These are phyloP conservation scores for Lanmaoa rubissima DNA, from an alignment of 768 basidiomycete genomes.

Conservation along the genomic window DNA sequence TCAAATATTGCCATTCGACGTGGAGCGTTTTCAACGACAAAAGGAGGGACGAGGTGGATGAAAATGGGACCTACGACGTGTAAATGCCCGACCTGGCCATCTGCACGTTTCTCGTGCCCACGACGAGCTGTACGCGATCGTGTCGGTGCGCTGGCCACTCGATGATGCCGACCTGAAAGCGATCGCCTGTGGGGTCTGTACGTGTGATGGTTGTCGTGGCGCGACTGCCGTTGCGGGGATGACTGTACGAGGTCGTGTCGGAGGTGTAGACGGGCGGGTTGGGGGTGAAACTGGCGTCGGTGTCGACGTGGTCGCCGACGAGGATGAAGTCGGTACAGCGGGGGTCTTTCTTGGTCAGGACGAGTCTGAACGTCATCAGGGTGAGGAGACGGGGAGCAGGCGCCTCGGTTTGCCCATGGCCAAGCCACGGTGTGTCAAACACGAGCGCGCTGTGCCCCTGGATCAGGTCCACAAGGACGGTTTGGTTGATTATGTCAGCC, in stretches of 20 bases:
- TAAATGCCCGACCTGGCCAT: constrained; percentile 24
- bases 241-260: constrained; percentile 14
- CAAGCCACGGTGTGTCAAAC: background rate
- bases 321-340: constrained; percentile 25
- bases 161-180: constrained; percentile 28
- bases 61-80: constrained; percentile 19
- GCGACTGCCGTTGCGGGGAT: constrained; percentile 6
- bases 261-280: constrained; percentile 12
- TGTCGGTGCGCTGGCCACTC: constrained; percentile 24
- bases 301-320: background rate
- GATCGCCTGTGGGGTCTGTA: constrained; percentile 17
- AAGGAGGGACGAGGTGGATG: background rate
- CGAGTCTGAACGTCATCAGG: constrained; percentile 22
- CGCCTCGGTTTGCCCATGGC: background rate
- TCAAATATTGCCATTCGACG: too few species aligned
- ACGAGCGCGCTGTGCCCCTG: background rate
- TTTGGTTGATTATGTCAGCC: constrained; percentile 11
- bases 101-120: constrained; percentile 26
- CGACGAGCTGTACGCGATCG: constrained; percentile 13
- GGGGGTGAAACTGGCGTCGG: fast-evolving
- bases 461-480: background rate
- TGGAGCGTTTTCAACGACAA: too few species aligned
- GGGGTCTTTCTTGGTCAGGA: constrained; percentile 25
- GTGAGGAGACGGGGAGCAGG: too few species aligned
- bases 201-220: constrained; percentile 28